These are phyloP conservation scores for Coemansia sp. DNA, from an alignment of 192 early-diverging fungal genomes.

Conservation along the genomic window DNA sequence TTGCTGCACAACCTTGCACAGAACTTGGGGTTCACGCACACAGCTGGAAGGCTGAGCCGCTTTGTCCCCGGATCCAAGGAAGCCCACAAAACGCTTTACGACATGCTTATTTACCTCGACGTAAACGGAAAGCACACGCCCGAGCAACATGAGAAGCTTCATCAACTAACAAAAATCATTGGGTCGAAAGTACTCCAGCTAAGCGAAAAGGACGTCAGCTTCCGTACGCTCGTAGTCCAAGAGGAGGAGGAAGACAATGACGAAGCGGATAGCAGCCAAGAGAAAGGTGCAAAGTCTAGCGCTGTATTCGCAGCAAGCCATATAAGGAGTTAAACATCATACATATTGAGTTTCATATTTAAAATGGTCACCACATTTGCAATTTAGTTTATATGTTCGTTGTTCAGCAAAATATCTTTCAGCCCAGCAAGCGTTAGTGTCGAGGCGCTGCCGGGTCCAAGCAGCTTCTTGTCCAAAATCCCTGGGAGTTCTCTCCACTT, in stretches of 20 bases:
- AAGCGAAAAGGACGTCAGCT: slow-evolving; percentile 24
- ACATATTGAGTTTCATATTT: no score
- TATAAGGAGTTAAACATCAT: background rate
- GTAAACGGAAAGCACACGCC: slow-evolving; percentile 39
- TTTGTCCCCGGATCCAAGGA: slow-evolving; percentile 20
- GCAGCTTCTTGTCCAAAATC: slow-evolving; percentile 20
- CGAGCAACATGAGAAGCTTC: slow-evolving; percentile 36
- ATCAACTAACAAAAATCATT: slow-evolving; percentile 33
- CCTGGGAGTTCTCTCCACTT: slow-evolving; percentile 39
- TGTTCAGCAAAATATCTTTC: slow-evolving; percentile 24
- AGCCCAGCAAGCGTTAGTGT: slow-evolving; percentile 30
- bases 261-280: background rate
- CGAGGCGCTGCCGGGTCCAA: slow-evolving; percentile 2
- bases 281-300: background rate
- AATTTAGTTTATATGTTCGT: background rate
- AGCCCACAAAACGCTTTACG: slow-evolving; percentile 35
- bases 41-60: slow-evolving; percentile 30
- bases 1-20: slow-evolving; percentile 33
- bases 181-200: slow-evolving; percentile 33
- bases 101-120: slow-evolving; percentile 44
- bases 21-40: slow-evolving; percentile 27
- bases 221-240: slow-evolving; percentile 32
- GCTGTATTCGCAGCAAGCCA: background rate
- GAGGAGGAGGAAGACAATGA: slow-evolving; percentile 28
- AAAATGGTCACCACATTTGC: background rate